Evolutionary conservation across 257 asterid species (phyloP).

Genomic region (Solanum bulbocastanum): DNA sequence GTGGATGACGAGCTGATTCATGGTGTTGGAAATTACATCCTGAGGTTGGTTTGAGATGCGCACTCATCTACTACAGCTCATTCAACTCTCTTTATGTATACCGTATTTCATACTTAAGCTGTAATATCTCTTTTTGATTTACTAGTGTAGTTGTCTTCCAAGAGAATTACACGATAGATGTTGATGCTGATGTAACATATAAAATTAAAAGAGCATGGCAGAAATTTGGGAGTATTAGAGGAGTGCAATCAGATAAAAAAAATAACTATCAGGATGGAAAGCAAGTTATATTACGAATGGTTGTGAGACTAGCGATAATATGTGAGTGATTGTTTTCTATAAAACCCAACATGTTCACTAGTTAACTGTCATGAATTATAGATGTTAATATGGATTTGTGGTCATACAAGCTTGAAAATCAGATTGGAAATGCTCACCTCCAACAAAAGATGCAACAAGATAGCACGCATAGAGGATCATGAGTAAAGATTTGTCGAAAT

Average conservation of each 20-base stretch:
- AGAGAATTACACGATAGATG: background rate
- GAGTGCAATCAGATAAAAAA: background rate
- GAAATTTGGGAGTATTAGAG: background rate
- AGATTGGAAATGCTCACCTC: background rate
- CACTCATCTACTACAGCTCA: background rate
- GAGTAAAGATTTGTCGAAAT: background rate
- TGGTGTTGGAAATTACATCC: constrained; percentile 69
- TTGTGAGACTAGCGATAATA: background rate
- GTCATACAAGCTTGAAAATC: background rate
- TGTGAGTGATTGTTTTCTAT: background rate
- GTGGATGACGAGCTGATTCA: constrained; percentile 68
- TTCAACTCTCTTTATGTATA: background rate
- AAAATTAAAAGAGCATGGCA: background rate
- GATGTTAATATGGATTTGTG: background rate
- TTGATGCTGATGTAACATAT: background rate
- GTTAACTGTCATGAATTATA: background rate
- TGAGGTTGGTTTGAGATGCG: constrained; percentile 38
- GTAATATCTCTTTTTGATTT: background rate
- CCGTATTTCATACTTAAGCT: background rate
- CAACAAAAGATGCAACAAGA: background rate
- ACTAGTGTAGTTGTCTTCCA: background rate
- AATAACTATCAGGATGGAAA: background rate
- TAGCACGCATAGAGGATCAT: background rate
- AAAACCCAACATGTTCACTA: background rate
- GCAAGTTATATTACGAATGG: background rate